Base-by-base conservation (phyloP, 352 stramenopile species). In the Vaucheria bursata region DNA sequence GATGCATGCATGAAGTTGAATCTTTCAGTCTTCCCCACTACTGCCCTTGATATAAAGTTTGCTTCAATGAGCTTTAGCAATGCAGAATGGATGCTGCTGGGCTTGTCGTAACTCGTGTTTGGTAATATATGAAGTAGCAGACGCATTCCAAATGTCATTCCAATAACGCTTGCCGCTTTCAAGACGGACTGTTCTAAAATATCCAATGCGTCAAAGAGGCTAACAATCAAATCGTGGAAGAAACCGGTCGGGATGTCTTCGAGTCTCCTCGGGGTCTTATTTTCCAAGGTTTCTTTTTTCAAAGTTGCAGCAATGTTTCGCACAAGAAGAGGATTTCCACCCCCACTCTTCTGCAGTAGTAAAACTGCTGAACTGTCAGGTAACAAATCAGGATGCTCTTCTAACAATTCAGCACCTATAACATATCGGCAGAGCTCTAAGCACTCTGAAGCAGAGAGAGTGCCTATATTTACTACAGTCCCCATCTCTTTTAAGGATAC, bases 1-100 rank as follows among this genome's bases (percentile, higher is more conserved):
- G 78, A 77, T 8, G 72, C 68, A 50, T 83, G 78, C 8, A 81
- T 73, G n/a, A 83, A 83, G 73, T 78, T 76, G 73, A 82, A 82
- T 12, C 73, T 59, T 64, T 82, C 77, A 59, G 77, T 82, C 77
- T 82, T 64, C 0, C 77, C 77, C 0, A 82, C 77, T 0, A 82
- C 77, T 1, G 77, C 72, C 40, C 77, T 69, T 7, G 67, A 77
- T 33, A 82, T 76, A 18, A 82, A 82, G 77, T 82, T 82, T n/a
- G 77, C 77, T 64, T 82, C 77, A 40, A 82, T 82, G 2, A 83
- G 78, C 72, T 80, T 83, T 12, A 81, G 65, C 25, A 83, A 73
- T 2, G 78, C 78, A 7, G 18, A 36, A 65, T 83, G 78, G 18
- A 83, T 5, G 32, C 71, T 53, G n/a, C 68, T 45, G 4, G 35